Conservation (phyloP, 2,329 filamentous ascomycete species). For the Exutisphaerella laricina region DNA sequence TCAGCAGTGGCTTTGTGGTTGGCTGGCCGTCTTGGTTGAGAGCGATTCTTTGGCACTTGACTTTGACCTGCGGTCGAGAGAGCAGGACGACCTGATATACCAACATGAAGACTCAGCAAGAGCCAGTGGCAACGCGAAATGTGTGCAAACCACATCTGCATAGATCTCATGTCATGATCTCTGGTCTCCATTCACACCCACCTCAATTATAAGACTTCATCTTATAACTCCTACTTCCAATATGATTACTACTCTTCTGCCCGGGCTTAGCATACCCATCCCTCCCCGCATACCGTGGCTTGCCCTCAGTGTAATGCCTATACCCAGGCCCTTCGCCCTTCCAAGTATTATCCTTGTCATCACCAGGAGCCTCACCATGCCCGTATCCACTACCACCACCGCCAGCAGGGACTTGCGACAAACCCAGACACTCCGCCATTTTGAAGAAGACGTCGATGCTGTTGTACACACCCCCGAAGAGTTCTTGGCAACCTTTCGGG, state of each 20-base stretch:
- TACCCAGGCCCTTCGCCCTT: slow-evolving; percentile 11
- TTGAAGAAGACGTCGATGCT: slow-evolving; percentile 71
- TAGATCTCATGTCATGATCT: too few species aligned
- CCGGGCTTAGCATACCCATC: slow-evolving; percentile 6
- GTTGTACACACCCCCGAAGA: slow-evolving; percentile 65
- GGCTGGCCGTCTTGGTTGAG: too few species aligned
- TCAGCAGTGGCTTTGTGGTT: too few species aligned
- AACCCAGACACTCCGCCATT: slow-evolving; percentile 63
- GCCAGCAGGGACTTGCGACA: slow-evolving; percentile 30
- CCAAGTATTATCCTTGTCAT: slow-evolving; percentile 18
- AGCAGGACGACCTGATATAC: too few species aligned
- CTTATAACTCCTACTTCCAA: slow-evolving; percentile 12
- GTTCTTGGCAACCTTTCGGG: slow-evolving; percentile 62
- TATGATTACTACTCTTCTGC: too few species aligned
- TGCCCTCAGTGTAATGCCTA: slow-evolving; percentile 15
- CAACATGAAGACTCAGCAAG: too few species aligned
- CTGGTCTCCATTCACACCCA: too few species aligned
- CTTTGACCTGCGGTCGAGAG: too few species aligned
- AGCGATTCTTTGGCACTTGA: too few species aligned
- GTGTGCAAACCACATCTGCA: too few species aligned
- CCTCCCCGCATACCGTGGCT: slow-evolving; percentile 20
- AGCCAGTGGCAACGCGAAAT: too few species aligned
- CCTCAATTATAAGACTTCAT: slow-evolving; percentile 14
- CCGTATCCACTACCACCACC: slow-evolving; percentile 15
- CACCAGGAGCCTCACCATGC: slow-evolving; percentile 7